Base-by-base conservation (phyloP, 2,329 filamentous ascomycete species). In the Aschersonia sp. region DNA sequence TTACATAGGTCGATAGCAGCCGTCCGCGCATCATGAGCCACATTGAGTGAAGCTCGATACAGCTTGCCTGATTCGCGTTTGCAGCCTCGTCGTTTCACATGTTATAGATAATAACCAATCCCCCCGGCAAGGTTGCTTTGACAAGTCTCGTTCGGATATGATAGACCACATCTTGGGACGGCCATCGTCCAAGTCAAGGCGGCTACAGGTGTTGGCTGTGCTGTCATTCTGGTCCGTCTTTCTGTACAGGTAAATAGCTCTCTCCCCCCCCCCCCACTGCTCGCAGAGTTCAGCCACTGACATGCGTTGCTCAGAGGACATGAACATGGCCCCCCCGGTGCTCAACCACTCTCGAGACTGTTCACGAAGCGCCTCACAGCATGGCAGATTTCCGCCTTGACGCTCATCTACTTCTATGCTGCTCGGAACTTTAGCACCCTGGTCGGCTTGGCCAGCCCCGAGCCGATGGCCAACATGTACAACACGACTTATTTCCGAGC, bases 401-500 rank as follows among this genome's bases (percentile, higher is more conserved):
- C 89, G 42, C 83, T 96, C 65, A 77, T 96, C 45, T 94, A 88
- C 65, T 79, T 97, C 49, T 98, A 98, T 61, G 76, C 89, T 35
- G 81, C 85, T 33, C 85, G 89, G 49, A 97, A 98, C 67, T 94
- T 98, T 57, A 89, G 86, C 61, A 94, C 94, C 54, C 78, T 98
- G 5, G 77, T 95, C 49, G 87, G 88, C 4, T 78, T 98, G 46
- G 88, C 95, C 55, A 89, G 84, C 54, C 90, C 92, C 4, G 92
- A 98, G 58, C 92, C 92, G 22, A 75, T 98, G 59, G 85, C 89
- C 32, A 95, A 94, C 60, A 83, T 97, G 62, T 98, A 98, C 68
- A 87, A 86, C 47, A 75, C 87, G 46, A 81, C 85, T 31, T 98
- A 94, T 68, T 98, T 95, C 63, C 83, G 92, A 45, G 92, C 92